A percentile compares a stretch with the other conserved stretches of the same genome.
Evolutionary conservation across 495 filamentous ascomycete species (phyloP).

Genomic region (Penicillium egyptiacum): DNA sequence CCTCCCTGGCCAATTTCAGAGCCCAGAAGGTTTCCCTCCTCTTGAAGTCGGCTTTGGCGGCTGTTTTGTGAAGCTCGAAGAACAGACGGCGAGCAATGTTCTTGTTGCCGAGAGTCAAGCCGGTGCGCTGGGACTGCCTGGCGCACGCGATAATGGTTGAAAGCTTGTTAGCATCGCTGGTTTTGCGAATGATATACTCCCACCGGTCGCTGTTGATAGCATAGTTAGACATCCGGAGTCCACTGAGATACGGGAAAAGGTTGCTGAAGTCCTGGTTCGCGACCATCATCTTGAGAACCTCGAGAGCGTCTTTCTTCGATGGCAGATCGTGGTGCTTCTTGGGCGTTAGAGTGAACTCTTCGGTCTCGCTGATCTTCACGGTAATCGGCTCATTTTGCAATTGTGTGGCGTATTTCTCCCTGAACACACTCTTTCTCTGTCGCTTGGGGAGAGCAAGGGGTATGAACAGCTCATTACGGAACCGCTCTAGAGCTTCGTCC

Average conservation of each 20-base stretch:
- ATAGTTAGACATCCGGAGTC: slow-evolving; percentile 47
- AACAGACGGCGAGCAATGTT: slow-evolving; percentile 50
- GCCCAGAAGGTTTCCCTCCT: slow-evolving; percentile 37
- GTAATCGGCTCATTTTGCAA: slow-evolving; percentile 60
- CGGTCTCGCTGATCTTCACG: slow-evolving; percentile 57
- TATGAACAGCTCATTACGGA: slow-evolving; percentile 65
- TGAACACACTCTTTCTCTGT: slow-evolving; percentile 58
- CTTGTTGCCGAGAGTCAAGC: slow-evolving; percentile 46
- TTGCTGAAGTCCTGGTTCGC: slow-evolving; percentile 59
- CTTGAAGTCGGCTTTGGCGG: slow-evolving; percentile 45
- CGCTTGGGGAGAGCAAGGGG: slow-evolving; percentile 56
- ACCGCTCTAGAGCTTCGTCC: slow-evolving; percentile 49
- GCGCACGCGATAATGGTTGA: slow-evolving; percentile 55
- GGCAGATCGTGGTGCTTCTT: slow-evolving; percentile 43
- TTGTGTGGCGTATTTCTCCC: slow-evolving; percentile 45
- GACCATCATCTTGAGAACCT: slow-evolving; percentile 50
- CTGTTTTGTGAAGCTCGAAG: slow-evolving; percentile 49
- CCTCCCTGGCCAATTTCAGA: slow-evolving; percentile 46
- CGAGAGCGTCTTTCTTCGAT: slow-evolving; percentile 31
- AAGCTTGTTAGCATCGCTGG: slow-evolving; percentile 39
- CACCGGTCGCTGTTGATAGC: slow-evolving; percentile 28
- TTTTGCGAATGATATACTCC: slow-evolving; percentile 43
- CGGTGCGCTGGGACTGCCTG: slow-evolving; percentile 46
- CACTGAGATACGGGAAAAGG: slow-evolving; percentile 58
- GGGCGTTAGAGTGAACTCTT: slow-evolving; percentile 55